phyloP scores from a whole-genome alignment of 257 asterid genomes.

The Salvia hispanica region DNA sequence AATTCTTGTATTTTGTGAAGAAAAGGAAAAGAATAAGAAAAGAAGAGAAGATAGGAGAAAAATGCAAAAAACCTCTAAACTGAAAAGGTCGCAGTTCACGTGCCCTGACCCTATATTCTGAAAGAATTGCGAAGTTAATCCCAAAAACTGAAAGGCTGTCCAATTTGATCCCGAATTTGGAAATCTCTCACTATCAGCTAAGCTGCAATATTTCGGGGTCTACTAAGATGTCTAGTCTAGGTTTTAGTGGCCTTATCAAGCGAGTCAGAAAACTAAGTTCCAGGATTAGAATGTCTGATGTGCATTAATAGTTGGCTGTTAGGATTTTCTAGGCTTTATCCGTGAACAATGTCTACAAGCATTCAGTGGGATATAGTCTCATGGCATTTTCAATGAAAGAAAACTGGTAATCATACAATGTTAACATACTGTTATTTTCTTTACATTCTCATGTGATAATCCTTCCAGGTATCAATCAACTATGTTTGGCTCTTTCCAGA shows the following conservation, averaged over 20 bases:
- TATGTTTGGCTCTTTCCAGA: constrained; percentile 88
- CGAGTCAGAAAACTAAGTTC: not conserved
- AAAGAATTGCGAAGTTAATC: not conserved
- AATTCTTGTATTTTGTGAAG: too few species aligned
- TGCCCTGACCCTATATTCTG: not conserved
- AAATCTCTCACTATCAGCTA: not conserved
- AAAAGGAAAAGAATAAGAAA: too few species aligned
- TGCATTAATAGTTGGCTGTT: not conserved
- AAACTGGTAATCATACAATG: not conserved
- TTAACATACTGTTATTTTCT: not conserved
- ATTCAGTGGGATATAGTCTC: not conserved
- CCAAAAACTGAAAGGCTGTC: too few species aligned
- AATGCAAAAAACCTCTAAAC: too few species aligned
- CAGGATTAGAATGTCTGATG: not conserved
- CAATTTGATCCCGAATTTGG: too few species aligned
- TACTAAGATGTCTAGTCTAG: not conserved
- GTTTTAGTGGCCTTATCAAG: constrained; percentile 5
- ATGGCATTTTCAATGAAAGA: not conserved
- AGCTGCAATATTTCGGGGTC: constrained; percentile 3
- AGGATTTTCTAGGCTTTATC: not conserved
- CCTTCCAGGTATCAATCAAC: constrained; percentile 87
- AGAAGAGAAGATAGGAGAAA: too few species aligned
- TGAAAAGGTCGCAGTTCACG: too few species aligned
- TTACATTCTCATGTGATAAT: not conserved
- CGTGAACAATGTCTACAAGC: not conserved